Evolutionary conservation across 495 filamentous ascomycete species (phyloP).

Genomic region (Penicillium fimorum): DNA sequence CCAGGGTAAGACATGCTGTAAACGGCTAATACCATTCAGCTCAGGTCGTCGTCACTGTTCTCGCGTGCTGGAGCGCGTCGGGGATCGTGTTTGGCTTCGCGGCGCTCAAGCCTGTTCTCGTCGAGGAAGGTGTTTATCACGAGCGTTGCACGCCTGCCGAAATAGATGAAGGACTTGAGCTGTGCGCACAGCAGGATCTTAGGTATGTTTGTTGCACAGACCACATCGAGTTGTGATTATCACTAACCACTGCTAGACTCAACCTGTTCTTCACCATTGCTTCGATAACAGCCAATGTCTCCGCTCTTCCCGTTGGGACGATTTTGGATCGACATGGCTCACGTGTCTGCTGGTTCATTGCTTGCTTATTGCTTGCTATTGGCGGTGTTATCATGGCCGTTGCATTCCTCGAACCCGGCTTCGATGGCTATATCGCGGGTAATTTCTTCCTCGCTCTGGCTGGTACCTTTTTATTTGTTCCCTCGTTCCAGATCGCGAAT

Average conservation of each 20-base stretch:
- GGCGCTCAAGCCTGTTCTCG: conserved; percentile 67
- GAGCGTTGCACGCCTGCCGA: conserved; percentile 53
- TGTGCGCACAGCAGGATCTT: conserved; percentile 68
- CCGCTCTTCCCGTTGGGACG: conserved; percentile 72
- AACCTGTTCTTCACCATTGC: conserved; percentile 80
- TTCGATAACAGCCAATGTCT: conserved; percentile 81
- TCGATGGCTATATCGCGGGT: conserved; percentile 62
- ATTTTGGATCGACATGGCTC: conserved; percentile 66
- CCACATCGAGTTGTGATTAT: not conserved
- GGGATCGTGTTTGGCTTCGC: conserved; percentile 75
- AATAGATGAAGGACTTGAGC: conserved; percentile 40
- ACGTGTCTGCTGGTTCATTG: conserved; percentile 56
- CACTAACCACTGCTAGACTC: conserved; percentile 38
- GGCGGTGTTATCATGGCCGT: conserved; percentile 59
- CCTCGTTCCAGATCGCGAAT: conserved; percentile 69
- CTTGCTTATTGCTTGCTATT: conserved; percentile 52
- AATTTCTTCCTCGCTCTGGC: conserved; percentile 66
- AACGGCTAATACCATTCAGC: conserved; percentile 30
- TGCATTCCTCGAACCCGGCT: conserved; percentile 49
- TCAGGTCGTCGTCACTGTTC: conserved; percentile 57
- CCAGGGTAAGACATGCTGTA: conserved; percentile 1
- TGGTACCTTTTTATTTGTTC: conserved; percentile 69
- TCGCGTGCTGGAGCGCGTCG: conserved; percentile 64
- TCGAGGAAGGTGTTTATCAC: conserved; percentile 64
- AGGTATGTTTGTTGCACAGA: conserved; percentile 32